Evolutionary conservation across 2,329 filamentous ascomycete species (phyloP), one percentile per base, ranked within the genome.

Genomic region (Massarina eburnea): DNA sequence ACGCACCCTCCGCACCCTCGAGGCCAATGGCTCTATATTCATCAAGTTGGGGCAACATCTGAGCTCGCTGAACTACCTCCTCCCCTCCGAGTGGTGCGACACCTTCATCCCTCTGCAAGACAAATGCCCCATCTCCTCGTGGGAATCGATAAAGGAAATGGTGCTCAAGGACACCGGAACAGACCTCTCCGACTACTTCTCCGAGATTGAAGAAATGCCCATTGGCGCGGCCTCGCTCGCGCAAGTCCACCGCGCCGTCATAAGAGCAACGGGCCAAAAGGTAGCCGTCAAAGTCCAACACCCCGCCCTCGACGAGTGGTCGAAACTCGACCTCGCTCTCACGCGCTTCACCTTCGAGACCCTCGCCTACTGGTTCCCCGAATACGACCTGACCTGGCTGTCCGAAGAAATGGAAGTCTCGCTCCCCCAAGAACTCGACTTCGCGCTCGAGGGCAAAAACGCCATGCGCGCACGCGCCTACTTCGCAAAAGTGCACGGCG

Each of bases 261-360:
- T 96, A 42, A 89, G 86, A 59, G 89, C 87, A 50, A 89, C 83
- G 0, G 89, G 89, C 5, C 86, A 91, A 68, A 86, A 84, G 61
- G 94, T 99, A 8, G 94, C 94, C 0, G 94, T 99, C 61, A 99
- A 99, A 72, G 86, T 99, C 9, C 94, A 99, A 67, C 94, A 99
- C 72, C 94, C 94, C 1, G 80, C 83, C 3, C 75, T 99, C 44
- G 88, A 91, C 51, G 87, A 95, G 71, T 99, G 91, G 89, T 87
- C 90, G 14, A 88, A 85, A 20, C 77, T 99, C 9, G 94, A 99
- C 68, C 79, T 97, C 55, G 83, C 85, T 2, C 76, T 99, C 50
- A 99, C 94, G 4, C 77, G 82, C 29, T 95, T 94, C 61, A 95
- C 91, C 0, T 99, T 99, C 70, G 84, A 85, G 9, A 94, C 86